These are phyloP conservation scores for Solanum corneliomulleri DNA, from an alignment of 257 asterid genomes.

Conservation along the genomic window DNA sequence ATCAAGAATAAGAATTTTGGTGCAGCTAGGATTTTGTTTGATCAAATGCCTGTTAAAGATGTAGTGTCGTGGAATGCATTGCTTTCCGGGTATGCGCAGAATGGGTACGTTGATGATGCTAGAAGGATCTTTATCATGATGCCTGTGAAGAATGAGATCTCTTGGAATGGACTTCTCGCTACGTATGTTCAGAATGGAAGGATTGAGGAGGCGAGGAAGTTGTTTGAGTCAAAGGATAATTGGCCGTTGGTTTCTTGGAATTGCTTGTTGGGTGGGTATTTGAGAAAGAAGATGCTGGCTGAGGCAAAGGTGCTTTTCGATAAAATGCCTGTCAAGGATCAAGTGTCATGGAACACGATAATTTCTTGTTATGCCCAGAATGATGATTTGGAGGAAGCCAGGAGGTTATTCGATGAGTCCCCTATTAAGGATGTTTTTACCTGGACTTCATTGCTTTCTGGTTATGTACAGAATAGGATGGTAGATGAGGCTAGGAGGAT, in stretches of 20 bases:
- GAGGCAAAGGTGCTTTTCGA: conserved; percentile 64
- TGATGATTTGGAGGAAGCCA: conserved; percentile 55
- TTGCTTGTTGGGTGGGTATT: conserved; percentile 89
- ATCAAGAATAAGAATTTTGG: conserved; percentile 52
- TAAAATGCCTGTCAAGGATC: conserved; percentile 65
- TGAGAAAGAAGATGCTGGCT: conserved; percentile 60
- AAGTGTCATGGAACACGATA: conserved; percentile 83
- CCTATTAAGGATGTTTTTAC: conserved; percentile 67
- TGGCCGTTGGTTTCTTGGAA: conserved; percentile 94
- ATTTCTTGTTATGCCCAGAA: conserved; percentile 76
- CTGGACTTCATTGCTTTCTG: conserved; percentile 90
- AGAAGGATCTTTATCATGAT: conserved; percentile 52
- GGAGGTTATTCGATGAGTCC: conserved; percentile 56
- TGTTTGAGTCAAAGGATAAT: conserved; percentile 58
- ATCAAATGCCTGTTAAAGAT: conserved; percentile 69
- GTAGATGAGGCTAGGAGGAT: conserved; percentile 60
- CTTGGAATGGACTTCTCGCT: conserved; percentile 90
- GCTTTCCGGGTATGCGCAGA: conserved; percentile 80
- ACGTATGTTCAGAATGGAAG: conserved; percentile 77
- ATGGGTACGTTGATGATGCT: conserved; percentile 72
- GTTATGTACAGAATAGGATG: conserved; percentile 70
- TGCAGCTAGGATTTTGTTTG: conserved; percentile 57
- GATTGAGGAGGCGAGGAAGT: conserved; percentile 64
- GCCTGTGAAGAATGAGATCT: conserved; percentile 76
- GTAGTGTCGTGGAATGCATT: conserved; percentile 87